Evolutionary conservation across 169 alveolate genomes (phyloP).

Genomic region (Toxoplasma gondii): DNA sequence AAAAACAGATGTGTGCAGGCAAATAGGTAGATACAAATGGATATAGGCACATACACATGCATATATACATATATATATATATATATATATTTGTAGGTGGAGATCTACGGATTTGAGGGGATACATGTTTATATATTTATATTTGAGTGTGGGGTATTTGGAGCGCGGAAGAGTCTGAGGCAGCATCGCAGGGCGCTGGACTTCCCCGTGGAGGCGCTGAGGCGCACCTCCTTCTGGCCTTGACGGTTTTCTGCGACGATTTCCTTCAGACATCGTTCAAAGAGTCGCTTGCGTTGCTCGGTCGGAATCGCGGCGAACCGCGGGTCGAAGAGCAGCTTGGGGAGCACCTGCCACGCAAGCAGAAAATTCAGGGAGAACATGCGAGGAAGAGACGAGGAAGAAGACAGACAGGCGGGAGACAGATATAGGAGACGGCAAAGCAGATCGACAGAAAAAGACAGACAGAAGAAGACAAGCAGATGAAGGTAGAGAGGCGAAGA

Average conservation of each 20-base stretch:
- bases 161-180: no score
- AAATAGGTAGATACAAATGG: neutral
- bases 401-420: neutral
- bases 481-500: neutral
- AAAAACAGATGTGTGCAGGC: neutral
- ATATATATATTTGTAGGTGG: no score
- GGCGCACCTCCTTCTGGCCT: conserved; percentile 58
- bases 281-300: conserved; percentile 62
- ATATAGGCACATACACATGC: neutral
- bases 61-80: no score
- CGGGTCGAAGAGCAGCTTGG: conserved; percentile 53
- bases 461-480: conserved; percentile 13
- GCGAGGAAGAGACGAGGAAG: neutral
- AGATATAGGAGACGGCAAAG: no score
- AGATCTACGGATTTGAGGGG: no score
- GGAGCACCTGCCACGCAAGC: conserved; percentile 36
- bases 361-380: neutral
- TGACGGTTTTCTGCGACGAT: conserved; percentile 36
- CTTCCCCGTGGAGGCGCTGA: no score
- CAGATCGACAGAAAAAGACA: no score
- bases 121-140: no score
- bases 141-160: no score
- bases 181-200: no score
- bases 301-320: conserved; percentile 58
- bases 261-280: conserved; percentile 55